These are phyloP conservation scores for Eucalyptus cladocalyx DNA, from an alignment of 345 rosid species.

Conservation along the genomic window DNA sequence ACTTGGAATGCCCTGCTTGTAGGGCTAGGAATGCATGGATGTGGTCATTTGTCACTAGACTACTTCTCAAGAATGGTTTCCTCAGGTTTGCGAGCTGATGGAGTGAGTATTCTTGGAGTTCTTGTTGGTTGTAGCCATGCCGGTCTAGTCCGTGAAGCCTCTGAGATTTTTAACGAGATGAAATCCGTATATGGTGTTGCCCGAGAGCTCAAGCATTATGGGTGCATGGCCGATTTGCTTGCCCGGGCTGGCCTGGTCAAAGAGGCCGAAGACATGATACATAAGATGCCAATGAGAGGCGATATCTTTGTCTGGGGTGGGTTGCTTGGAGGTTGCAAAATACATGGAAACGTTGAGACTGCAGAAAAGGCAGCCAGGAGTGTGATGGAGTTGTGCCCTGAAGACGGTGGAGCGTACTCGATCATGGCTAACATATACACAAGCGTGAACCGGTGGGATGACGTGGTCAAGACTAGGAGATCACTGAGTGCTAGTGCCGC, in stretches of 20 bases:
- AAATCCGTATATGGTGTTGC: conserved; percentile 17
- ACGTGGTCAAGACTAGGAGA: conserved; percentile 43
- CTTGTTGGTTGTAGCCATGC: conserved; percentile 69
- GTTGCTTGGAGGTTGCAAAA: conserved; percentile 68
- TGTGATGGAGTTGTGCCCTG: conserved; percentile 49
- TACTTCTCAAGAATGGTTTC: conserved; percentile 41
- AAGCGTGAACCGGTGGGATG: conserved; percentile 55
- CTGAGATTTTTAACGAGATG: conserved; percentile 45
- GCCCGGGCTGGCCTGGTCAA: conserved; percentile 55
- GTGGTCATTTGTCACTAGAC: conserved; percentile 18
- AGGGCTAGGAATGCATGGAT: conserved; percentile 69
- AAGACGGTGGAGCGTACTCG: conserved; percentile 69
- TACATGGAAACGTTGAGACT: conserved; percentile 49
- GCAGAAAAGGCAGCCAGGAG: conserved; percentile 60
- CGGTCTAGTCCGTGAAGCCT: conserved; percentile 55
- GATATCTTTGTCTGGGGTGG: conserved; percentile 67
- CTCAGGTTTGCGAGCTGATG: conserved; percentile 43
- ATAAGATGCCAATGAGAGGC: conserved; percentile 35
- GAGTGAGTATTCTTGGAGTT: conserved; percentile 45
- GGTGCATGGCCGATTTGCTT: conserved; percentile 76
- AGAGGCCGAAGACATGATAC: conserved; percentile 50
- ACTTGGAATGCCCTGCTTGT: conserved; percentile 68
- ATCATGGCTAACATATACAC: conserved; percentile 60
- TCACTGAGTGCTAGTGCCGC: conserved; percentile 23
- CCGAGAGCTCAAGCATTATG: conserved; percentile 57